A percentile compares a stretch with the other conserved stretches of the same genome.
These are phyloP conservation scores for Bothriochloa decipiens DNA, from an alignment of 176 grass and related monocot species.

Conservation along the genomic window DNA sequence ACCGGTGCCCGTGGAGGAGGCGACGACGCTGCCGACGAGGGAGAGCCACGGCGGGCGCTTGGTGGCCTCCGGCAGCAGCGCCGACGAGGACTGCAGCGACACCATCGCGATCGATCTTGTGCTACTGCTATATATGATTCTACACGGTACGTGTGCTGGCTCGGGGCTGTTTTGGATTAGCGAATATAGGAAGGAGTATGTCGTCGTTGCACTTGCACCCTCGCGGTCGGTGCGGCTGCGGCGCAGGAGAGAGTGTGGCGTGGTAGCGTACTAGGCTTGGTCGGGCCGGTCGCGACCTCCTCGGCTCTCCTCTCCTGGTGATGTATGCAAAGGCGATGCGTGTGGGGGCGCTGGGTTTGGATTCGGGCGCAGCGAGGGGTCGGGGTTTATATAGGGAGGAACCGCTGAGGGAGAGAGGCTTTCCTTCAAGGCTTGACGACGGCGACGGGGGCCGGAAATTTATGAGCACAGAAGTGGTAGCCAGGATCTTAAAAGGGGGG, in stretches of 20 bases:
- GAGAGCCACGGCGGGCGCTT: conserved; percentile 56
- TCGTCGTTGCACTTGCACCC: background rate
- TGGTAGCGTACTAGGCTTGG: conserved; percentile 42
- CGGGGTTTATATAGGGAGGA: conserved; percentile 67
- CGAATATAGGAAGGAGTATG: background rate
- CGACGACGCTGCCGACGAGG: conserved; percentile 23
- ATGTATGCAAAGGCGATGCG: background rate
- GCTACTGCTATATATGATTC: background rate
- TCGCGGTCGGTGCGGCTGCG: background rate
- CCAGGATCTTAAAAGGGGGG: conserved; percentile 80
- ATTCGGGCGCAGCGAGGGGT: conserved; percentile 32
- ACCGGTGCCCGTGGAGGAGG: conserved; percentile 29
- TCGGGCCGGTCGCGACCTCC: background rate
- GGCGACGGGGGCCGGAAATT: conserved; percentile 53
- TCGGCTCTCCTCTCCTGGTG: background rate
- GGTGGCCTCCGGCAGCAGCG: conserved; percentile 58
- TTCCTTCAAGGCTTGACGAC: background rate
- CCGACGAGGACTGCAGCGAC: conserved; percentile 55
- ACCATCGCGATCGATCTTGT: conserved; percentile 47
- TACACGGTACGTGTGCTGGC: background rate
- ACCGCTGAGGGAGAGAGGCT: background rate
- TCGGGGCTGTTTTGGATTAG: background rate
- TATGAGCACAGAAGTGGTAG: conserved; percentile 74
- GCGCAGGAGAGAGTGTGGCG: background rate
- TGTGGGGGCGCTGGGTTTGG: conserved; percentile 37